These are phyloP conservation scores for Lachancea quebecensis DNA, from an alignment of 805 yeast species.

Conservation along the genomic window DNA sequence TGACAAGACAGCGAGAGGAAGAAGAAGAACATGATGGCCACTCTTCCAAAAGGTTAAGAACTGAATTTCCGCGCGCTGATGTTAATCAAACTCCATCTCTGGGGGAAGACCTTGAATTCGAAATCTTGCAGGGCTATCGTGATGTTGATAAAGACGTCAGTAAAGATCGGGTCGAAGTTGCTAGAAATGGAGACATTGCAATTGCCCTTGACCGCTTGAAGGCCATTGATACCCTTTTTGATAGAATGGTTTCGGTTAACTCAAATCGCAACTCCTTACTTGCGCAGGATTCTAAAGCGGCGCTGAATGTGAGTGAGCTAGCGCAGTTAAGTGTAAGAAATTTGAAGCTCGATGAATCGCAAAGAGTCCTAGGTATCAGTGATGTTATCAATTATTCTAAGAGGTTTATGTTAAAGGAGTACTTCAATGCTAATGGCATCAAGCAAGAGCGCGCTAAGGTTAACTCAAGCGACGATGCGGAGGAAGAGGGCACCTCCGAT, in stretches of 20 bases:
- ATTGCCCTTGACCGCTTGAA: conserved; percentile 40
- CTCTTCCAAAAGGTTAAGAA: background rate
- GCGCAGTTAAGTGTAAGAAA: conserved; percentile 60
- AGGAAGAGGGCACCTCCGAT: background rate
- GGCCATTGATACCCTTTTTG: conserved; percentile 42
- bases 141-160: conserved; percentile 24
- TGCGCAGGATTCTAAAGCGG: conserved; percentile 61
- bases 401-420: conserved; percentile 34
- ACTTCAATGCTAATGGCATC: conserved; percentile 19
- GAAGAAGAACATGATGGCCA: background rate
- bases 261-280: conserved; percentile 35
- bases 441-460: conserved; percentile 9
- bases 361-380: conserved; percentile 41
- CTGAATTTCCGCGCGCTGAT: background rate
- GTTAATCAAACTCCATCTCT: background rate
- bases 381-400: conserved; percentile 39
- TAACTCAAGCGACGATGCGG: background rate
- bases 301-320: conserved; percentile 51
- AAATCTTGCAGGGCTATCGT: conserved; percentile 30
- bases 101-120: conserved; percentile 18
- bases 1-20: background rate
- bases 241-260: conserved; percentile 34
- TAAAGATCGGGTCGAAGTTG: conserved; percentile 42
- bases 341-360: conserved; percentile 50
- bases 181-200: conserved; percentile 51